Conservation (phyloP, 2,329 filamentous ascomycete genomes). For the Pseudopyricularia javanii region DNA sequence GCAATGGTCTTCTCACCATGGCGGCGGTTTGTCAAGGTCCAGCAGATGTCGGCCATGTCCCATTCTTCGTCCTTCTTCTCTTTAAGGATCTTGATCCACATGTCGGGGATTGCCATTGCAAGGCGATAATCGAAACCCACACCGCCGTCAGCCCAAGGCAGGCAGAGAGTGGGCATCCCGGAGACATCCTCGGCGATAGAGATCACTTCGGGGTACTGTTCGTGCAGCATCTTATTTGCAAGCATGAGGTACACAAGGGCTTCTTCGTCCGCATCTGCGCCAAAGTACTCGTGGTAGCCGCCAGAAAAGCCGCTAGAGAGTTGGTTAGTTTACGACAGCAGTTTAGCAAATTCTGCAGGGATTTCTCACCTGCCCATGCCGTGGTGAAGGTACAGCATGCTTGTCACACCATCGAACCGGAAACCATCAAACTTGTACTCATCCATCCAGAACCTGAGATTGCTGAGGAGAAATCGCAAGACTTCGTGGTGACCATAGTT, state of each 20-base stretch:
- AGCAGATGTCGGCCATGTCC: slow-evolving; percentile 77
- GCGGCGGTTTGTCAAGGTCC: slow-evolving; percentile 81
- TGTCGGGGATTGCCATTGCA: slow-evolving; percentile 94
- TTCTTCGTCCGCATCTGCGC: slow-evolving; percentile 77
- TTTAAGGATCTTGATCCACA: slow-evolving; percentile 99
- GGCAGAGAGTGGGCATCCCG: slow-evolving; percentile 93
- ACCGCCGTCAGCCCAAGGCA: slow-evolving; percentile 74
- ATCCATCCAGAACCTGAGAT: slow-evolving; percentile 98
- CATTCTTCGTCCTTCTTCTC: slow-evolving; percentile 84
- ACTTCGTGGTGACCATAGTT: slow-evolving; percentile 96
- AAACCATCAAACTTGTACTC: slow-evolving; percentile 96
- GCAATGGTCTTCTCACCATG: slow-evolving; percentile 98
- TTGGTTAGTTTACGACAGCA: background rate
- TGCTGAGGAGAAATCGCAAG: slow-evolving; percentile 87
- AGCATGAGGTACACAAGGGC: slow-evolving; percentile 91
- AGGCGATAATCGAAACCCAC: slow-evolving; percentile 96
- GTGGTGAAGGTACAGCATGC: slow-evolving; percentile 94
- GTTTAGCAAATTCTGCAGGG: background rate
- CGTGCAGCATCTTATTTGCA: slow-evolving; percentile 89
- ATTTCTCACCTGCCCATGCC: slow-evolving; percentile 81
- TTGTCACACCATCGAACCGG: slow-evolving; percentile 94
- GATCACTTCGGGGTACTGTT: slow-evolving; percentile 76
- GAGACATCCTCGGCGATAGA: slow-evolving; percentile 96
- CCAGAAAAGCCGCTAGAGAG: slow-evolving; percentile 76
- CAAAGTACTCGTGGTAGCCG: slow-evolving; percentile 97